Evolutionary conservation across 1,139 yeast species (phyloP).

Genomic region (Groenewaldozyma auringiensis): DNA sequence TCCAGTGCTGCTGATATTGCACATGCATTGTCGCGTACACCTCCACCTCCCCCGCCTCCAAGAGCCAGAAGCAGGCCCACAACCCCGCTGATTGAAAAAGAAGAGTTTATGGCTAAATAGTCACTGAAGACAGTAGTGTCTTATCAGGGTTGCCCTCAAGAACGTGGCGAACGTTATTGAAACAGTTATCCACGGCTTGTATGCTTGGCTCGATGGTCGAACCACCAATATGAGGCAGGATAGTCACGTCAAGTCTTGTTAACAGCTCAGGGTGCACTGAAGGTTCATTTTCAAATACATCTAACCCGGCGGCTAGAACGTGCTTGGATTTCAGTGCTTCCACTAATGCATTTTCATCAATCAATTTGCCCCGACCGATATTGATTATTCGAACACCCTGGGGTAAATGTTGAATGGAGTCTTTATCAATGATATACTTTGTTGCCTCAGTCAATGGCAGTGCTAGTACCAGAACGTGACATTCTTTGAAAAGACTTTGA

Average conservation of each 20-base stretch:
- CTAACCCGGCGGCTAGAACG: constrained; percentile 67
- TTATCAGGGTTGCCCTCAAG: constrained; percentile 8
- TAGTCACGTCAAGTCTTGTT: constrained; percentile 57
- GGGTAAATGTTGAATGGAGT: constrained; percentile 41
- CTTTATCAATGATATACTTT: constrained; percentile 44
- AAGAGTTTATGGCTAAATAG: not conserved
- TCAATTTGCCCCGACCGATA: constrained; percentile 68
- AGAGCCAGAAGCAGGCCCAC: constrained; percentile 6
- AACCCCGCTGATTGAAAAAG: constrained; percentile 4
- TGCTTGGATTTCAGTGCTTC: constrained; percentile 61
- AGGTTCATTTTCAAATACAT: constrained; percentile 72
- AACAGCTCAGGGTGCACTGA: constrained; percentile 44
- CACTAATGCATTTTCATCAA: constrained; percentile 66
- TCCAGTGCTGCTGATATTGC: constrained; percentile 16
- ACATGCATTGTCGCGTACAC: constrained; percentile 8
- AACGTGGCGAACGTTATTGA: constrained; percentile 13
- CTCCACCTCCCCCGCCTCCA: constrained; percentile 19
- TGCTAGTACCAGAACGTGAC: constrained; percentile 58
- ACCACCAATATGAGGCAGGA: constrained; percentile 74
- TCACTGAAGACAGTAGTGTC: constrained; percentile 1
- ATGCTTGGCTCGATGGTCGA: constrained; percentile 44
- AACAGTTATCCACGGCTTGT: constrained; percentile 12
- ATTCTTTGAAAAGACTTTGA: constrained; percentile 32
- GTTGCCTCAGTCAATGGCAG: constrained; percentile 63
- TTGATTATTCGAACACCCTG: constrained; percentile 60